Evolutionary conservation across 805 yeast genomes (phyloP), one percentile per base, ranked within the genome.

Genomic region (Schizosaccharomyces osmophilus): DNA sequence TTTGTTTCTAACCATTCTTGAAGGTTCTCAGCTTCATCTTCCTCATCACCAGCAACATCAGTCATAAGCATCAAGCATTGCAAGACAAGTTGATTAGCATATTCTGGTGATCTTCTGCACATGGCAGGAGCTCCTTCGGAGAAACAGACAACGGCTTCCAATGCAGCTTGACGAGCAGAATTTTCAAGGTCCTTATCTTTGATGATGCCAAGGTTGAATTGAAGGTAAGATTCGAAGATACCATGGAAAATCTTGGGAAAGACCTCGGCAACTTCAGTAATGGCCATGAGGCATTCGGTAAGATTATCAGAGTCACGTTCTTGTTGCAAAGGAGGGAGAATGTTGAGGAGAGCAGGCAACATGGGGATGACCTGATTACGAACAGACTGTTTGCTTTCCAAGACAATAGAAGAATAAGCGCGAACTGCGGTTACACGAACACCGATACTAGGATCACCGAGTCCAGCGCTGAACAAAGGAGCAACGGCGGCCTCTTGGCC

Each of bases 201-300:
- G 61, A 87, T 79, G 41, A 93, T 90, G 17, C 82, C 79, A n/a
- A 87, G 78, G 67, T 93, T 82, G 68, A 93, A 93, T 64, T 85
- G 85, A 60, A 88, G 80, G 55, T 93, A 82, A n/a, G 87, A 83
- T 60, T 84, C 82, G 70, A 93, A 90, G 87, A 90, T 85, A 55
- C 87, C 87, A 69, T 79, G 81, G 75, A 93, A 93, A 81, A 93
- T 80, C 69, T 89, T 90, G 61, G 98, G 97, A 8, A 97, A 97
- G 63, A 89, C 74, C 64, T 84, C 90, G 9, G 89, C 96, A 63
- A 93, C 78, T 67, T 93, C 97, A 62, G 89, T 87, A 66, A 93
- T 75, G 6, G 88, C 79, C 71, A 88, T 95, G 65, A 93, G 78
- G n/a, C 89, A 95, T 5, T 87, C 78, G 0, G 95, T 83, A 65